Percentiles rank a stretch among this genome's conserved stretches.
Conservation (phyloP, 371 early-diverging fungal genomes). For the Mortierella sp. region DNA sequence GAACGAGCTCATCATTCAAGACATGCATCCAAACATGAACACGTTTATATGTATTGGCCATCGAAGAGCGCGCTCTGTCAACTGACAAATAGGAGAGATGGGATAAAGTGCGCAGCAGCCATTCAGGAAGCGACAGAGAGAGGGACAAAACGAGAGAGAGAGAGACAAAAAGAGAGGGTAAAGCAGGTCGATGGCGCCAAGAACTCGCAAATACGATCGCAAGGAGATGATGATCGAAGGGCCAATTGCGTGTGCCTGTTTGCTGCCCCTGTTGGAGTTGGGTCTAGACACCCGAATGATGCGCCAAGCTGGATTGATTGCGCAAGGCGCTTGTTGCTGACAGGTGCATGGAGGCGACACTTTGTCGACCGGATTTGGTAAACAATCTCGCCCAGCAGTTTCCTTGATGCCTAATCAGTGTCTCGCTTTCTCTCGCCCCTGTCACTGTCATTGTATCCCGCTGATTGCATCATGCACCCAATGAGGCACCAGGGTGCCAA, state of each 20-base stretch:
- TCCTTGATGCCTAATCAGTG: background rate
- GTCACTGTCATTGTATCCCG: background rate
- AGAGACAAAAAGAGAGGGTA: too few relatives aligned
- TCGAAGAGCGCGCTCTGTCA: too few relatives aligned
- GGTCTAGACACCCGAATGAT: too few relatives aligned
- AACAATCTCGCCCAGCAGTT: background rate
- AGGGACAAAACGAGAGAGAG: background rate
- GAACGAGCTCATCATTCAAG: too few relatives aligned
- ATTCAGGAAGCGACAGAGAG: background rate
- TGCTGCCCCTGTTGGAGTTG: too few relatives aligned
- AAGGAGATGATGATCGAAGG: too few relatives aligned
- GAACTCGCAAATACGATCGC: too few relatives aligned
- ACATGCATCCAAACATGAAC: too few relatives aligned
- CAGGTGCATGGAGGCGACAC: background rate
- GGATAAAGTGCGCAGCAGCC: background rate
- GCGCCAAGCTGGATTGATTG: too few relatives aligned
- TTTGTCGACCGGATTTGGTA: slow-evolving; percentile 3
- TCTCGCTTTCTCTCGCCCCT: background rate
- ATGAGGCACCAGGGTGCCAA: background rate
- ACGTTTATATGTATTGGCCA: too few relatives aligned
- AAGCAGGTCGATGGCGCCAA: background rate
- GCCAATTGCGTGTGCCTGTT: too few relatives aligned
- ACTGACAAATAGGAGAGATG: background rate
- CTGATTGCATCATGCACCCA: background rate
- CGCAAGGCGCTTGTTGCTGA: background rate